phyloP scores from a whole-genome alignment of 306 rosid species.

The Vigna radiata region DNA sequence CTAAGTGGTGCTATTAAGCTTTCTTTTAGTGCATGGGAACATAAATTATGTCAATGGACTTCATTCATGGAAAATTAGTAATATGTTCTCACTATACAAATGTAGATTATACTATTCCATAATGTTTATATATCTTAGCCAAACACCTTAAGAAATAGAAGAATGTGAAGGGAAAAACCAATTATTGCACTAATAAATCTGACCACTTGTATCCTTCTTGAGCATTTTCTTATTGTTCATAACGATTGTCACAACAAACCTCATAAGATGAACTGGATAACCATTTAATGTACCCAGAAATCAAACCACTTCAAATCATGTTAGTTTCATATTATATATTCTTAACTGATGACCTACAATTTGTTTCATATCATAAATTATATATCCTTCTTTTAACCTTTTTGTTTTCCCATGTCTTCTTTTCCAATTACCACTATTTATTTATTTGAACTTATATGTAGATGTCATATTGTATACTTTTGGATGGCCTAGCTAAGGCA shows the following conservation, averaged over 20 bases:
- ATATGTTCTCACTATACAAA: background rate
- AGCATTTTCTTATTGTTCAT: too few relatives aligned
- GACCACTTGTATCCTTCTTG: too few relatives aligned
- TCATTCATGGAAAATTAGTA: slow-evolving; percentile 15
- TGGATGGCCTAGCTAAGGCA: slow-evolving; percentile 86
- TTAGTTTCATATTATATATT: background rate
- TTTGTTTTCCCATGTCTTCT: slow-evolving; percentile 27
- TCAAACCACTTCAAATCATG: too few relatives aligned
- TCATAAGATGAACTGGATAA: too few relatives aligned
- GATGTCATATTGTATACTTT: slow-evolving; percentile 86
- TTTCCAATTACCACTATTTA: slow-evolving; percentile 20
- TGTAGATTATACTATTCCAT: too few relatives aligned
- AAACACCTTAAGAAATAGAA: too few relatives aligned
- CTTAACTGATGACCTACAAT: slow-evolving; percentile 26
- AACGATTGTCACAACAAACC: too few relatives aligned
- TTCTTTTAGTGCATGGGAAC: slow-evolving; percentile 10
- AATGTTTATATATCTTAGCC: too few relatives aligned
- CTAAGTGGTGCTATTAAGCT: background rate
- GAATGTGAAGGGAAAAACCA: too few relatives aligned
- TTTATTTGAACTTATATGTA: slow-evolving; percentile 39
- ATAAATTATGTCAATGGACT: slow-evolving; percentile 4
- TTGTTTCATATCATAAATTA: slow-evolving; percentile 24
- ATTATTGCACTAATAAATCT: too few relatives aligned
- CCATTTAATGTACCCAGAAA: too few relatives aligned
- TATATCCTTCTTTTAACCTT: slow-evolving; percentile 8